Percentiles rank a stretch among this genome's conserved stretches.
Evolutionary conservation across 129 eudicot species (phyloP).

Genomic region (Cynara cardunculus): DNA sequence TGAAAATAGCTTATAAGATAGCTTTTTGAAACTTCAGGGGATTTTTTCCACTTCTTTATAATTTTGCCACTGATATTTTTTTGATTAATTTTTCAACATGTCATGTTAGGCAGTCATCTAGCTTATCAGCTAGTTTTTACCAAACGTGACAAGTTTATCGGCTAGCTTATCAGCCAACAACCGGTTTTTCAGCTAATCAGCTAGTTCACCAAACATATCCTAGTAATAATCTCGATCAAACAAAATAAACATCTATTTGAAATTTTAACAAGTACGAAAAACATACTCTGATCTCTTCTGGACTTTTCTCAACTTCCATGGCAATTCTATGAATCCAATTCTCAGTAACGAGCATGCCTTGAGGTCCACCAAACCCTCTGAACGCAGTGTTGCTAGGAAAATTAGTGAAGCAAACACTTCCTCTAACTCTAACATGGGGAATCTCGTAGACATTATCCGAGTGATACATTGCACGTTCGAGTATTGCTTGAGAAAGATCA

Average conservation of each 20-base stretch:
- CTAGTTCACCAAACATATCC: neutral
- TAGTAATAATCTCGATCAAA: neutral
- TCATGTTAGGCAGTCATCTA: too few relatives aligned
- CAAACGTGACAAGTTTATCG: too few relatives aligned
- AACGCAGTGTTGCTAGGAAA: constrained; percentile 96
- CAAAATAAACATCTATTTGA: neutral
- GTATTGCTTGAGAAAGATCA: constrained; percentile 78
- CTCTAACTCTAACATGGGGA: constrained; percentile 66
- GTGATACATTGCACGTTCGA: constrained; percentile 94
- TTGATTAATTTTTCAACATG: too few relatives aligned
- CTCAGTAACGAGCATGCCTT: constrained; percentile 89
- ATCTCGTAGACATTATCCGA: constrained; percentile 91
- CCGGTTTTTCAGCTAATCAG: too few relatives aligned
- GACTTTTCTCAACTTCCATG: constrained; percentile 69
- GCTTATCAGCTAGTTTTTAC: too few relatives aligned
- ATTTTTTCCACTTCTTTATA: too few relatives aligned
- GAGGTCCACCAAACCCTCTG: constrained; percentile 98
- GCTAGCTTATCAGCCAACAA: too few relatives aligned
- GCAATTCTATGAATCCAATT: constrained; percentile 96
- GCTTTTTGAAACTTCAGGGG: too few relatives aligned
- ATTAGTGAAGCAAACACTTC: constrained; percentile 93
- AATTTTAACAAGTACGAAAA: neutral
- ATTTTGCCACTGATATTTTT: too few relatives aligned
- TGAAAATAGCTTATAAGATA: neutral
- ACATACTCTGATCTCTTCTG: constrained; percentile 91